A percentile compares a stretch with the other conserved stretches of the same genome.
These are phyloP conservation scores for Talaromyces sp. DNA, from an alignment of 2,329 filamentous ascomycete genomes.

Conservation along the genomic window DNA sequence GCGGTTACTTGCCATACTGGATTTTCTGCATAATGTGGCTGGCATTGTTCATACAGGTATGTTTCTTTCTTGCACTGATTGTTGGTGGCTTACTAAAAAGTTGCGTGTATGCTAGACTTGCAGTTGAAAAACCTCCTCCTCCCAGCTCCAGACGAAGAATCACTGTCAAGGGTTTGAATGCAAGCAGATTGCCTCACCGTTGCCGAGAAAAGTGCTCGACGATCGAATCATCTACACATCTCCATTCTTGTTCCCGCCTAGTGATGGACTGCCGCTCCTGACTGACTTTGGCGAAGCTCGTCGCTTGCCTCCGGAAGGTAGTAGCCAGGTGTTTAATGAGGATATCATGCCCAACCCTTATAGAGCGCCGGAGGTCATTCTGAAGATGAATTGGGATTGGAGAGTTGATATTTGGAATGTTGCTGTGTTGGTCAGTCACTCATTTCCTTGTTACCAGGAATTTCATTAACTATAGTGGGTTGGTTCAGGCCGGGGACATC, in stretches of 20 bases:
- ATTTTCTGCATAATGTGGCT: slow-evolving; percentile 3
- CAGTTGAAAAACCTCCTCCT: slow-evolving; percentile 52
- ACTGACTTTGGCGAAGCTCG: slow-evolving; percentile 40
- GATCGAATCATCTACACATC: slow-evolving; percentile 34
- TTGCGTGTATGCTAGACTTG: slow-evolving; percentile 35
- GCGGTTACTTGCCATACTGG: slow-evolving; percentile 2
- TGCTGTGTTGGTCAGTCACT: slow-evolving; percentile 32
- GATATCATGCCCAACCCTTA: slow-evolving; percentile 46
- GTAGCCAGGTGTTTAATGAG: slow-evolving; percentile 31
- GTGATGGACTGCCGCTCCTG: slow-evolving; percentile 20
- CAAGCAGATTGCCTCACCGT: slow-evolving; percentile 40
- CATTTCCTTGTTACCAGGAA: no score
- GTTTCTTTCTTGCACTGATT: not conserved
- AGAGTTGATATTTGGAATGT: slow-evolving; percentile 45
- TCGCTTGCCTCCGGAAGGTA: slow-evolving; percentile 25
- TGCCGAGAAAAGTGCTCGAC: slow-evolving; percentile 40
- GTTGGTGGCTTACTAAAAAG: no score
- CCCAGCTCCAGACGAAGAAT: slow-evolving; percentile 38
- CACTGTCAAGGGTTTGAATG: slow-evolving; percentile 42
- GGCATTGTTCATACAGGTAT: slow-evolving; percentile 10
- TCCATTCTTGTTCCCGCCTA: slow-evolving; percentile 24
- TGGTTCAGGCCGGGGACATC: slow-evolving; percentile 5
- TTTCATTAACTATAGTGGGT: not conserved
- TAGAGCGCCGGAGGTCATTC: slow-evolving; percentile 42
- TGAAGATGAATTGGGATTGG: slow-evolving; percentile 40